Base-by-base conservation (phyloP, 768 basidiomycete species). In the Phanerochaete sordida region DNA sequence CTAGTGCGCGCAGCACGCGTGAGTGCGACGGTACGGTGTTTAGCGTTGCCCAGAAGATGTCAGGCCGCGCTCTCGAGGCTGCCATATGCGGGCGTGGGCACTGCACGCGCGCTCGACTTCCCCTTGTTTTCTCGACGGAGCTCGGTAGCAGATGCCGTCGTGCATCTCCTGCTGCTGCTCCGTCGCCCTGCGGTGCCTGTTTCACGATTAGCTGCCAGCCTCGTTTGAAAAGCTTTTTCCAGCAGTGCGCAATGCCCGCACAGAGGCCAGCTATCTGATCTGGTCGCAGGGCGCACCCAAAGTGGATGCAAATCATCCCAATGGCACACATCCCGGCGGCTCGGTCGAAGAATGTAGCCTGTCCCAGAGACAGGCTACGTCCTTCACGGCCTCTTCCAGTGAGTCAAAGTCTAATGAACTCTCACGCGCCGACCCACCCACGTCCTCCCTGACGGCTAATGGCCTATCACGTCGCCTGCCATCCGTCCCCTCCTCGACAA, bases 381-480 rank as follows among this genome's bases (percentile, higher is more conserved):
- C 24, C 19, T 26, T 48, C 47, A 23, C 47, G 47, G 47, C 47
- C 6, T 33, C 12, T 28, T 23, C 47, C 30, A 33, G 50, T 33
- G 30, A 21, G 50, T 21, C 6, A 51, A 51, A 30, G n/a, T 8
- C 50, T 27, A 23, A 35, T 24, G n/a, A 24, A 39, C 1, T 54
- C 53, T 39, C 53, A 54, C 53, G 35, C 53, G 37, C 35, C 8
- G 39, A 43, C n/a, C 53, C 19, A 33, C 31, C 8, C 37, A n/a
- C n/a, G 27, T 55, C 54, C 43, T 13, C 7, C 13, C 56, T 48
- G 43, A 48, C 56, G 56, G 56, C 56, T 19, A 57, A 24, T 26
- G 56, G 37, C 53, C 53, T 54, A 54, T 54, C 53, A 54, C 21
- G n/a, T 31, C 50, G 16, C 54, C 37, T 54, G 52, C 52, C 31